A percentile compares a stretch with the other conserved stretches of the same genome.
Conservation (phyloP, 331 rosid species). For the Pyracantha coccinea region DNA sequence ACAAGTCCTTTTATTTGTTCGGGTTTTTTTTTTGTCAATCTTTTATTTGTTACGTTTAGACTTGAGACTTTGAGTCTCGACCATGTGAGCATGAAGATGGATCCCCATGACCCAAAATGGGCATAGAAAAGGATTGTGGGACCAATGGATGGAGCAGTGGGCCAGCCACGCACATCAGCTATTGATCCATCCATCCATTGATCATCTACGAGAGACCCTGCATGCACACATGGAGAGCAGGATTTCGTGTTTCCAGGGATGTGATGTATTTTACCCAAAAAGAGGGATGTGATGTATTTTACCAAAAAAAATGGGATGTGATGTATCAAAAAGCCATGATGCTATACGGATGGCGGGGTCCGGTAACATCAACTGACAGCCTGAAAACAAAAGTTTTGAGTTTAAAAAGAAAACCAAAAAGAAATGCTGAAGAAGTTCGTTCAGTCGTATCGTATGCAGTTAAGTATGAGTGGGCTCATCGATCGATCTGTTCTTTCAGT, state of each 20-base stretch:
- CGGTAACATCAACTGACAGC: neutral
- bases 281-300: no score
- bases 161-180: neutral
- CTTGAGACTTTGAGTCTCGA: neutral
- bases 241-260: slow-evolving; percentile 23
- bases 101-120: neutral
- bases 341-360: slow-evolving; percentile 9
- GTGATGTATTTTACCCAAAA: no score
- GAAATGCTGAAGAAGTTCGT: slow-evolving; percentile 1
- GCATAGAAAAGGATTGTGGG: neutral
- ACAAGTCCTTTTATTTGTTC: no score
- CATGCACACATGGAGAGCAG: slow-evolving; percentile 10
- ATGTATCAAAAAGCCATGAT: slow-evolving; percentile 15
- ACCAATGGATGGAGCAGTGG: neutral
- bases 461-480: neutral
- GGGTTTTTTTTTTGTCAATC: neutral
- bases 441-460: slow-evolving; percentile 26
- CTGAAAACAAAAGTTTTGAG: neutral
- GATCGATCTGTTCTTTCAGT: neutral
- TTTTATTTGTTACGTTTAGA: neutral
- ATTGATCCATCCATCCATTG: neutral
- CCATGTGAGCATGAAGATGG: neutral
- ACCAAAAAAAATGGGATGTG: no score
- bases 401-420: neutral
- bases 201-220: neutral